These are phyloP conservation scores for Mortierella sp. DNA, from an alignment of 371 early-diverging fungal genomes.

Conservation along the genomic window DNA sequence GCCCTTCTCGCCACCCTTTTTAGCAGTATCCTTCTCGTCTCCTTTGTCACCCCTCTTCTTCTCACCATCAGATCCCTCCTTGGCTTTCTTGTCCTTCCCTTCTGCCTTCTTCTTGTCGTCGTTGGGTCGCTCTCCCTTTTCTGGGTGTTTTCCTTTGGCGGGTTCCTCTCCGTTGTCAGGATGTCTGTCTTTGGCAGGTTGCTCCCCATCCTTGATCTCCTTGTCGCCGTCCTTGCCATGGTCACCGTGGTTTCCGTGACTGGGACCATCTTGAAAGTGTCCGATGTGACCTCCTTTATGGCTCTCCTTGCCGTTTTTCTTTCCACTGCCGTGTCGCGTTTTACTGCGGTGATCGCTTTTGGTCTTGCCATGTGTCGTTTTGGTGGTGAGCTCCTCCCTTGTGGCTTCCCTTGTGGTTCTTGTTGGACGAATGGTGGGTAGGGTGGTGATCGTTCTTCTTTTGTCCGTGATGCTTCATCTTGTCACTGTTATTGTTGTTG, in stretches of 20 bases:
- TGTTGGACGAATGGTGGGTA: background rate
- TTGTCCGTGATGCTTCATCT: background rate
- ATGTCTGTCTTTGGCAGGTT: background rate
- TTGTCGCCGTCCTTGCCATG: conserved; percentile 5
- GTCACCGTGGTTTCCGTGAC: background rate
- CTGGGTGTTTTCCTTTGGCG: background rate
- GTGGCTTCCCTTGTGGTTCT: too few species aligned
- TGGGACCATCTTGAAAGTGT: background rate
- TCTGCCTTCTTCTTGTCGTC: background rate
- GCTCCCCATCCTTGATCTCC: background rate
- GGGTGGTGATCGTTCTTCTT: background rate
- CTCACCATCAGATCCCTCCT: conserved; percentile 8
- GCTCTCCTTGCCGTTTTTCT: background rate
- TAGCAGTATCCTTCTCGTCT: background rate
- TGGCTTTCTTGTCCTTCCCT: background rate
- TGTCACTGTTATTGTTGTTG: background rate
- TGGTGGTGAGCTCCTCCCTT: background rate
- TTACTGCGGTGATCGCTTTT: background rate
- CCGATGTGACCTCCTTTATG: background rate
- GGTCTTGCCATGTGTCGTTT: background rate
- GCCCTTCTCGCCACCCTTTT: background rate
- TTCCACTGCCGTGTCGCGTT: background rate
- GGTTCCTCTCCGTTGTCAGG: conserved; percentile 3
- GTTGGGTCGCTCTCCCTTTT: background rate
- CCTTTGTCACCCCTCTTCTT: background rate